These are phyloP conservation scores for Boletales sp. DNA, from an alignment of 768 basidiomycete genomes.

Conservation along the genomic window DNA sequence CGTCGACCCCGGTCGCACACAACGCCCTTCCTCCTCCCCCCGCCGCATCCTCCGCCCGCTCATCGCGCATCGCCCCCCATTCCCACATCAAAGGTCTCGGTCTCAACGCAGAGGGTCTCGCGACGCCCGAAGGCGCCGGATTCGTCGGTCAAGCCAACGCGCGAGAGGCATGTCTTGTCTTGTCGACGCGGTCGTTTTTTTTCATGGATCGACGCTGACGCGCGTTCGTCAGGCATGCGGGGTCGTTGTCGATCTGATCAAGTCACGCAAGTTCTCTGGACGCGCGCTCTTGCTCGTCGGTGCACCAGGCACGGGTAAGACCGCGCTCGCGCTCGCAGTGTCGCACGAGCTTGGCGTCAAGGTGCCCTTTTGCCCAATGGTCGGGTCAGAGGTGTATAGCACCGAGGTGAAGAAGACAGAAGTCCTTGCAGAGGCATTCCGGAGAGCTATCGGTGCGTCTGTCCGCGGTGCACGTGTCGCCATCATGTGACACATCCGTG, in stretches of 20 bases:
- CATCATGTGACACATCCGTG: neutral
- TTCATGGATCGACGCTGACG: neutral
- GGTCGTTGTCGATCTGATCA: slow-evolving; percentile 84
- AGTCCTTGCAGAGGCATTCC: slow-evolving; percentile 90
- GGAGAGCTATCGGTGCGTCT: slow-evolving; percentile 87
- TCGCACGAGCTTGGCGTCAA: slow-evolving; percentile 92
- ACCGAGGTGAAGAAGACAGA: slow-evolving; percentile 99
- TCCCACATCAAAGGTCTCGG: slow-evolving; percentile 98
- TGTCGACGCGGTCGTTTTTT: neutral
- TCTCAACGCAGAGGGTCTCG: slow-evolving; percentile 78
- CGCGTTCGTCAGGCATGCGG: slow-evolving; percentile 69
- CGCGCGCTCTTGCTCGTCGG: slow-evolving; percentile 90
- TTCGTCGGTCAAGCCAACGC: slow-evolving; percentile 91
- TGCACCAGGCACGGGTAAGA: slow-evolving; percentile 97
- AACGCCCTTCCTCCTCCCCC: slow-evolving; percentile 72
- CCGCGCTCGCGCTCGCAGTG: slow-evolving; percentile 92
- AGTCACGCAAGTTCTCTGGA: slow-evolving; percentile 90
- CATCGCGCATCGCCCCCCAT: slow-evolving; percentile 84
- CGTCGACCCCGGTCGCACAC: slow-evolving; percentile 58
- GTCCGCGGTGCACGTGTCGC: neutral
- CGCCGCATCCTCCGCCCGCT: slow-evolving; percentile 54
- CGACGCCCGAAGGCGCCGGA: slow-evolving; percentile 68
- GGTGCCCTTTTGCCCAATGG: slow-evolving; percentile 98
- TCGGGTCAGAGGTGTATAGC: slow-evolving; percentile 94
- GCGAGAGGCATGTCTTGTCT: slow-evolving; percentile 63